Conservation (phyloP, 495 filamentous ascomycete species). For the Penicillium paxilli region DNA sequence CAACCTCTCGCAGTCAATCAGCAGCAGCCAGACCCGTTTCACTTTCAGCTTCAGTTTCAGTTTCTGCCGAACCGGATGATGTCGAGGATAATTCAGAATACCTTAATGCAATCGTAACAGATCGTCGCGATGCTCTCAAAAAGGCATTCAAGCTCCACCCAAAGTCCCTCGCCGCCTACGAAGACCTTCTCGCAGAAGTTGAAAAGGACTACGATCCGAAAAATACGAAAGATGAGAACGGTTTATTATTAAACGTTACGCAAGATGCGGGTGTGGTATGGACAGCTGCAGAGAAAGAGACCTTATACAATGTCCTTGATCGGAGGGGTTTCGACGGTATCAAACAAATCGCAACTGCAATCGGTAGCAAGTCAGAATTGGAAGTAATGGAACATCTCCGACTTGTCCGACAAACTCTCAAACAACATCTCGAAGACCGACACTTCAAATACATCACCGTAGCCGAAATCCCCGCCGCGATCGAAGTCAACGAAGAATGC, state of each 20-base stretch:
- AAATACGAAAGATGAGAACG: conserved; percentile 3
- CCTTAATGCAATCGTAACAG: not conserved
- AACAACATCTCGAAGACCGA: conserved; percentile 8
- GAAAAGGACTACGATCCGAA: conserved; percentile 39
- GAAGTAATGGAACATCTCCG: conserved; percentile 71
- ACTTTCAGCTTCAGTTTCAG: not conserved
- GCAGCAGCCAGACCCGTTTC: no score
- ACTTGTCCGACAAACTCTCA: conserved; percentile 45
- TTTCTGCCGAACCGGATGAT: not conserved
- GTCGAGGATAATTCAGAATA: not conserved
- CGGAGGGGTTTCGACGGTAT: conserved; percentile 62
- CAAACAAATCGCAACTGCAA: conserved; percentile 56
- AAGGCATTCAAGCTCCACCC: not conserved
- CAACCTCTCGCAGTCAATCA: conserved; percentile 6
- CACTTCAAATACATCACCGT: conserved; percentile 24
- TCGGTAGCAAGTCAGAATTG: conserved; percentile 70
- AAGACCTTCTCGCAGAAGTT: conserved; percentile 28
- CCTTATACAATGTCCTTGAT: conserved; percentile 64
- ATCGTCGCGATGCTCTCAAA: not conserved
- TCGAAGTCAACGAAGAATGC: conserved; percentile 69
- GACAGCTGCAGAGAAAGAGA: conserved; percentile 66
- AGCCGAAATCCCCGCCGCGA: conserved; percentile 64
- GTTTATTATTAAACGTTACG: conserved; percentile 29
- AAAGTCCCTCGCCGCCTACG: not conserved
- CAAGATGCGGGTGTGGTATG: conserved; percentile 70